phyloP scores from a whole-genome alignment of 176 grass and related monocot genomes.

The Chrysopogon serrulatus region DNA sequence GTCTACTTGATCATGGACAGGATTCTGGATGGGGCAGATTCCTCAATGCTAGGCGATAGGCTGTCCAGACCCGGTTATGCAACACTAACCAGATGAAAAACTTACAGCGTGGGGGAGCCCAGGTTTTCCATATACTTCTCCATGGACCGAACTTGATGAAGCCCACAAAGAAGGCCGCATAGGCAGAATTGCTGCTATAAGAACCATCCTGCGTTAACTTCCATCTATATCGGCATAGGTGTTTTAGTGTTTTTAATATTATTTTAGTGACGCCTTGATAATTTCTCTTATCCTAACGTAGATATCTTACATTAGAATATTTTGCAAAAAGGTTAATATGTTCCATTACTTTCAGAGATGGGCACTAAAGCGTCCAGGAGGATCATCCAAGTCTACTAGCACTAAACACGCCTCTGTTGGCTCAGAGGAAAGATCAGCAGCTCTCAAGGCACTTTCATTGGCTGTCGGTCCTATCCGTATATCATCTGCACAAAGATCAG shows the following conservation, averaged over 20 bases:
- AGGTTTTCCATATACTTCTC: too few species aligned
- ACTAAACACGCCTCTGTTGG: constrained; percentile 34
- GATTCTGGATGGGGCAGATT: too few species aligned
- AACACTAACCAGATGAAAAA: too few species aligned
- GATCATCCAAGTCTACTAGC: constrained; percentile 20
- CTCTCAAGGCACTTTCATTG: constrained; percentile 54
- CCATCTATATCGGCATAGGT: not conserved
- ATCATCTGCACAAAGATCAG: constrained; percentile 29
- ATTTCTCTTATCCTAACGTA: not conserved
- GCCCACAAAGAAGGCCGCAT: too few species aligned
- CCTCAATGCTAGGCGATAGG: too few species aligned
- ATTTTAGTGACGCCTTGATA: not conserved
- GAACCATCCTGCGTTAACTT: too few species aligned
- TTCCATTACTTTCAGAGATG: constrained; percentile 71
- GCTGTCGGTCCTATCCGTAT: constrained; percentile 40
- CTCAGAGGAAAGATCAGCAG: constrained; percentile 53
- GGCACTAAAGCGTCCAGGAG: constrained; percentile 58
- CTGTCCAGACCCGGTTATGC: too few species aligned
- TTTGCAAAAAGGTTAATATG: not conserved
- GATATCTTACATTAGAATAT: not conserved
- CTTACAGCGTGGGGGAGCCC: too few species aligned
- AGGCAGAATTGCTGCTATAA: too few species aligned
- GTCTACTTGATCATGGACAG: too few species aligned
- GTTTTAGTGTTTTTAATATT: not conserved
- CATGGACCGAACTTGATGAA: too few species aligned